Base-by-base conservation (phyloP, 1,284 basidiomycete genomes). In the Chiua sp. region DNA sequence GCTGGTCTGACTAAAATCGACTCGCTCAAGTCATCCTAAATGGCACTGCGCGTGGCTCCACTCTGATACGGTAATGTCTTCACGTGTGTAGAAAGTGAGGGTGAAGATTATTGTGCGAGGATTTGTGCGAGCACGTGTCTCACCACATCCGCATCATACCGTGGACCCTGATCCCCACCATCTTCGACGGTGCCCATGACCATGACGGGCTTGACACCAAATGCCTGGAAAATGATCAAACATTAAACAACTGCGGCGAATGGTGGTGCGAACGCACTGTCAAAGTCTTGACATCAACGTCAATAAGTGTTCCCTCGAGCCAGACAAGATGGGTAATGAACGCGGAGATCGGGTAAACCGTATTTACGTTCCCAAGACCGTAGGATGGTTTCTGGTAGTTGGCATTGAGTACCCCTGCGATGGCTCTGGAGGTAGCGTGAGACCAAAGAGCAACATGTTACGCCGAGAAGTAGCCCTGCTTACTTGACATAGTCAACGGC, bases 281-380 rank as follows among this genome's bases (percentile, higher is more conserved):
- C 47, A 95, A 82, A 11, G 75, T 74, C 28, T 73, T 70, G 33
- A 81, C 77, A 67, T 96, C 87, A 13, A 96, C 85, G 4, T 75
- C 66, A 2, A 96, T 83, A 12, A 71, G 68, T 2, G 87, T 84
- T 2, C 83, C 86, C 63, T 86, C 83, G 10, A 96, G 79, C 73
- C 91, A 92, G 5, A 96, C 84, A 7, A 98, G 72, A 74, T 98
- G 94, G 1, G 93, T 94, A 59, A 98, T 80, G 73, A 91, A 91
- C 3, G 88, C 87, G 22, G 90, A 89, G 26, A 85, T 75, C 10
- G 91, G 88, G 65, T 87, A 90, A 16, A 79, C 82, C 4, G 87
- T 88, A 48, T 77, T 79, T n/a, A 80, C 82, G 65, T 82, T 81
- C 26, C 85, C 87, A 47, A 88, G 75, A 7, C 81, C 85, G 66